A percentile compares a stretch with the other conserved stretches of the same genome.
Conservation (phyloP, 305 asterid species). For the Solanum aculeatissimum region DNA sequence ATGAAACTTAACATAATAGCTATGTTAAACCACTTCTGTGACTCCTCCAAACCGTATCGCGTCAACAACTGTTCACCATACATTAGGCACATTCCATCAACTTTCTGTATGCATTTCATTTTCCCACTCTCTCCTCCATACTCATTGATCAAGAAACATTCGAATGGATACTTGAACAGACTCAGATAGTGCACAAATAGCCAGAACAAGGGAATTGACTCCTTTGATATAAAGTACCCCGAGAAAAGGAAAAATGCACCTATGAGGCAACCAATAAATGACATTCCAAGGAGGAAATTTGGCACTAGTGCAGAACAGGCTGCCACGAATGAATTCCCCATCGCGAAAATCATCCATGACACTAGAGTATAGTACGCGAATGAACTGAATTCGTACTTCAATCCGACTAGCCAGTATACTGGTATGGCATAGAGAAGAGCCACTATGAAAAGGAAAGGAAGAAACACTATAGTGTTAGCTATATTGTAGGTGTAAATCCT, state of each 20-base stretch:
- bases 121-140: slow-evolving; percentile 50
- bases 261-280: slow-evolving; percentile 40
- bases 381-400: slow-evolving; percentile 20
- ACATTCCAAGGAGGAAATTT: slow-evolving; percentile 54
- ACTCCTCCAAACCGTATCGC: slow-evolving; percentile 38
- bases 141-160: slow-evolving; percentile 64
- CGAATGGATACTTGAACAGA: slow-evolving; percentile 70
- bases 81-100: slow-evolving; percentile 24
- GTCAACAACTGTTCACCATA: slow-evolving; percentile 34
- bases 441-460: slow-evolving; percentile 49
- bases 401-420: slow-evolving; percentile 61
- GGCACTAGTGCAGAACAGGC: slow-evolving; percentile 59
- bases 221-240: slow-evolving; percentile 61
- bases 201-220: slow-evolving; percentile 48
- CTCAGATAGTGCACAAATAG: slow-evolving; percentile 54
- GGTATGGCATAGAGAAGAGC: slow-evolving; percentile 43
- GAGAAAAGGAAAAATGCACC: slow-evolving; percentile 72
- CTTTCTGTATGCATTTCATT: slow-evolving; percentile 30
- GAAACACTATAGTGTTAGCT: slow-evolving; percentile 50
- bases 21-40: slow-evolving; percentile 47
- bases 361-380: slow-evolving; percentile 45
- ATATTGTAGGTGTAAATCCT: slow-evolving; percentile 58
- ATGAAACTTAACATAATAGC: slow-evolving; percentile 40
- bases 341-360: slow-evolving; percentile 45
- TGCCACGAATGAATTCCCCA: slow-evolving; percentile 60